Conservation (phyloP, 805 yeast species). For the Sugiyamaella americana region DNA sequence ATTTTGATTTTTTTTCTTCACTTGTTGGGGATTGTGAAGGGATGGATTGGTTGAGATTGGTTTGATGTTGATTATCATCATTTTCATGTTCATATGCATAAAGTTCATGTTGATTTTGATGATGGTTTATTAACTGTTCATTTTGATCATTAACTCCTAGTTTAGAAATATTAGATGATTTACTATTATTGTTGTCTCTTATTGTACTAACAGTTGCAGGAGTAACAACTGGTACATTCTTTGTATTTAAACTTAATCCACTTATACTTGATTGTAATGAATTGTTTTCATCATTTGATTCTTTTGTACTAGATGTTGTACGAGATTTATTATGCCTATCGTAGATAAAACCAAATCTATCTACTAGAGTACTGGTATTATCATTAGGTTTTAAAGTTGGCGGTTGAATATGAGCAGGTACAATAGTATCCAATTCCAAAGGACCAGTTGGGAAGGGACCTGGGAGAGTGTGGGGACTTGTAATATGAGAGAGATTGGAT, state of each 20-base stretch:
- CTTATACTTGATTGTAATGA: neutral
- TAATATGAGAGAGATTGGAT: neutral
- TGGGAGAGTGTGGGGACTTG: no score
- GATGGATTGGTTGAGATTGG: no score
- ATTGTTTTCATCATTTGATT: neutral
- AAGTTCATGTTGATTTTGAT: no score
- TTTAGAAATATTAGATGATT: neutral
- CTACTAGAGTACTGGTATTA: slow-evolving; percentile 30
- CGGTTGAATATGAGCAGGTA: slow-evolving; percentile 29
- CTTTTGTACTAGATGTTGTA: neutral
- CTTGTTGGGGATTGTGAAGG: no score
- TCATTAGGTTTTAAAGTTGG: slow-evolving; percentile 29
- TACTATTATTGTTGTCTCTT: neutral
- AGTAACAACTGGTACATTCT: slow-evolving; percentile 2
- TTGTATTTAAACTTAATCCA: neutral
- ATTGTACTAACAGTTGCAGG: slow-evolving; percentile 5
- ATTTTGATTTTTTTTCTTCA: no score
- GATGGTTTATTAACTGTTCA: neutral
- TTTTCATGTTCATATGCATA: neutral
- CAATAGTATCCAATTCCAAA: slow-evolving; percentile 39
- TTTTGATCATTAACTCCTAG: neutral
- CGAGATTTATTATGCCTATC: slow-evolving; percentile 16
- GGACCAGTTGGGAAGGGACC: no score
- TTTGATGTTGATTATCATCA: neutral
- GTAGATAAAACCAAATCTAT: slow-evolving; percentile 46